Evolutionary conservation across 108 stramenopile genomes (phyloP), one percentile per base, ranked within the genome.

Genomic region (Stephanodiscus minutulus): DNA sequence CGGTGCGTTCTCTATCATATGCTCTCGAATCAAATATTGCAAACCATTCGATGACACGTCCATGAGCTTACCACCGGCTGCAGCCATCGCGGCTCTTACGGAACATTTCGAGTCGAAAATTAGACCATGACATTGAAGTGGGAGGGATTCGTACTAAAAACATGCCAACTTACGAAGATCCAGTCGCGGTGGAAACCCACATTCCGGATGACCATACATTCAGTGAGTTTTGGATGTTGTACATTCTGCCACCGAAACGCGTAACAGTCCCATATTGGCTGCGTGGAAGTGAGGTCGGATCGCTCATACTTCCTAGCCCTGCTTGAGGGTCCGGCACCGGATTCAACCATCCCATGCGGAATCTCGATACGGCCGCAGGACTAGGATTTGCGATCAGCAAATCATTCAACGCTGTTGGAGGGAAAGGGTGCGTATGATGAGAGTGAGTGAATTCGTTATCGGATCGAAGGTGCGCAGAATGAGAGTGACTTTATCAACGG

Each of bases 21-120:
- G 91, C 82, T 96, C 87, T 8, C 96, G 87, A 65, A 97, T 92
- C 80, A 96, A 84, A 56, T 94, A 97, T 80, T 97, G 96, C 37
- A 97, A 55, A 13, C 88, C 88, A 8, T 55, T 47, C 15, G 87
- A 81, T 20, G 71, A 64, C 24, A 72, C 54, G 43, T 87, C 81
- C 94, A 96, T 94, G 13, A 58, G 47, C 58, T 73, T 58, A 11
- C 94, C 95, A 13, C 97, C 97, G 1, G 92, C 95, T 18, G 95
- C 95, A 18, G 83, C 82, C 88, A 53, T 53, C 11, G 52, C 52
- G 15, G 52, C 52, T 12, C 52, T 53, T 9, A 25, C 1, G 24
- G n/a, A 15, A 48, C 2, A 53, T 9, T 53, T 22, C 12, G 52
- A 5, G 24, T 15, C 7, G 25, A 53, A 52, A 27, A 53, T 53